Conservation (phyloP, 441 rosid species). For the Populus hybrid region DNA sequence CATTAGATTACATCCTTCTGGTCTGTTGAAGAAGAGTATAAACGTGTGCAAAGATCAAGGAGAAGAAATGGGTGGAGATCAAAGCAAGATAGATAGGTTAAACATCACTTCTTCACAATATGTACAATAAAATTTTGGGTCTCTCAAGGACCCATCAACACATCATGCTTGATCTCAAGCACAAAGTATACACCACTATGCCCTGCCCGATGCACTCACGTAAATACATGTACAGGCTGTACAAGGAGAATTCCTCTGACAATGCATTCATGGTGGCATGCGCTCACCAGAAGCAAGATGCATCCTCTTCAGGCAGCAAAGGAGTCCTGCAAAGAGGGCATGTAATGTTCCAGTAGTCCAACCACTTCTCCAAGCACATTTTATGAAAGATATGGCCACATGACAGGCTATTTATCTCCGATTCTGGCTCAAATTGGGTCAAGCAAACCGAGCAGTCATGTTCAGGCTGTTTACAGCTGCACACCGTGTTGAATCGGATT, state of each 20-base stretch:
- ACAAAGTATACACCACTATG: slow-evolving; percentile 7
- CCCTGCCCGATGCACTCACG: slow-evolving; percentile 7
- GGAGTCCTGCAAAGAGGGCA: slow-evolving; percentile 90
- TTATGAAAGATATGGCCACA: slow-evolving; percentile 90
- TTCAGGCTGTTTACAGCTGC: slow-evolving; percentile 41
- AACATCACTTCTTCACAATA: slow-evolving; percentile 20
- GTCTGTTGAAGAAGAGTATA: not conserved
- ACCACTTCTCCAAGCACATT: slow-evolving; percentile 87
- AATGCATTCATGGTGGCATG: not conserved
- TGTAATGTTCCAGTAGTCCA: slow-evolving; percentile 74
- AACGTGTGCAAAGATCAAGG: not conserved
- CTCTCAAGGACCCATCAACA: not conserved
- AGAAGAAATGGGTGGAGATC: slow-evolving; percentile 6
- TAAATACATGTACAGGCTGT: slow-evolving; percentile 39
- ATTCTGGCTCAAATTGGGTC: slow-evolving; percentile 58
- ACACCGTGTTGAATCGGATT: slow-evolving; percentile 43
- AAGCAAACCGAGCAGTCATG: slow-evolving; percentile 85
- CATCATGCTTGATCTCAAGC: slow-evolving; percentile 1
- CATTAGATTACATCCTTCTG: not conserved
- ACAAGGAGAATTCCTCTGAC: slow-evolving; percentile 25
- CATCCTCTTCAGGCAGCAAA: slow-evolving; percentile 58
- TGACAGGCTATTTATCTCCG: slow-evolving; percentile 66
- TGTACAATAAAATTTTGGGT: slow-evolving; percentile 8
- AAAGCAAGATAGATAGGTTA: slow-evolving; percentile 12
- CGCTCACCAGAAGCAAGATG: slow-evolving; percentile 52